A percentile compares a stretch with the other conserved stretches of the same genome.
phyloP scores from a whole-genome alignment of 768 basidiomycete species.

The Rhizopogon vinicolor region DNA sequence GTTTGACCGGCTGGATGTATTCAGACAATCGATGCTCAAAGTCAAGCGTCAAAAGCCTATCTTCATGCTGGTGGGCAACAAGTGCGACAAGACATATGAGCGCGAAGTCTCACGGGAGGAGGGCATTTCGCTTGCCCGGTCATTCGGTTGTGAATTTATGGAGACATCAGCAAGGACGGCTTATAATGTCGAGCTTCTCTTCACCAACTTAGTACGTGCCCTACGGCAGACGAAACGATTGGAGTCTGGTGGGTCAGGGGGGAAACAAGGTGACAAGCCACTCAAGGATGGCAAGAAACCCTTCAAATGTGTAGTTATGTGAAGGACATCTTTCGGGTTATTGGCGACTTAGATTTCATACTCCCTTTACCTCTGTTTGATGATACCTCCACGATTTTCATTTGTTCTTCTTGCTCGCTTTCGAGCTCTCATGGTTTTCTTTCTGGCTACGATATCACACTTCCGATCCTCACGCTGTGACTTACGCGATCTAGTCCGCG shows the following conservation, averaged over 20 bases:
- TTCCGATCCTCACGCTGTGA: conserved; percentile 29
- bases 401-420: conserved; percentile 21
- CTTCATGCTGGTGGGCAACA: conserved; percentile 96
- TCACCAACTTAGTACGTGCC: conserved; percentile 81
- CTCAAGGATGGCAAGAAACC: conserved; percentile 43
- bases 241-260: conserved; percentile 44
- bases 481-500: conserved; percentile 36
- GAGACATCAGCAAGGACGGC: conserved; percentile 97
- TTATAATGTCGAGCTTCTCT: conserved; percentile 86
- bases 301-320: conserved; percentile 76
- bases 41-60: conserved; percentile 83
- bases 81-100: conserved; percentile 87
- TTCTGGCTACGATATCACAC: conserved; percentile 29
- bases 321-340: conserved; percentile 59
- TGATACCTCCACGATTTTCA: conserved; percentile 63
- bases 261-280: conserved; percentile 34
- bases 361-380: conserved; percentile 66
- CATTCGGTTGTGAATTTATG: conserved; percentile 89
- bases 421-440: conserved; percentile 19
- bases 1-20: conserved; percentile 86
- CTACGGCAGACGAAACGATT: conserved; percentile 63
- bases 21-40: conserved; percentile 84
- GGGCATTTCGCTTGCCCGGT: conserved; percentile 73
- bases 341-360: conserved; percentile 63
- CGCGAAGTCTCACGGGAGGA: conserved; percentile 92